phyloP scores from a whole-genome alignment of 176 grass and related monocot species.

The Miscanthus lutarioriparius region DNA sequence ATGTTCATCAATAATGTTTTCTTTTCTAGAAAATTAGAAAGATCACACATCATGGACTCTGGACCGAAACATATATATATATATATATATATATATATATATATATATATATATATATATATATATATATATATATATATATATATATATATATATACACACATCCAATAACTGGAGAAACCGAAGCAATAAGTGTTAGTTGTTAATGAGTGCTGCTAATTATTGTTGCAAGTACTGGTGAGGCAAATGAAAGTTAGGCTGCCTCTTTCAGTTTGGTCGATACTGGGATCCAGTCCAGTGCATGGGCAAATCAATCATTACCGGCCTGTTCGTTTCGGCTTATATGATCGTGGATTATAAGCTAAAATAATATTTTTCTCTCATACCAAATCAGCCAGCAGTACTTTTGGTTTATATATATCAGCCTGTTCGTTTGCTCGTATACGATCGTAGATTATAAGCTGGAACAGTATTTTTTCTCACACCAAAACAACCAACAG shows the following conservation, averaged over 20 bases:
- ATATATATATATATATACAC: background rate
- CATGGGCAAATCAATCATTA: slow-evolving; percentile 1
- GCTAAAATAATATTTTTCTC: no score
- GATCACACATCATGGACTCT: slow-evolving; percentile 1
- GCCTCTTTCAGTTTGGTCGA: slow-evolving; percentile 30
- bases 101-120: background rate
- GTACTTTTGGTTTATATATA: no score
- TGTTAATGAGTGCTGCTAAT: background rate
- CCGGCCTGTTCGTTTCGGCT: no score
- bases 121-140: background rate
- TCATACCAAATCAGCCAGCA: no score
- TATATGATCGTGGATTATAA: no score
- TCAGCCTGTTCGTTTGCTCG: no score
- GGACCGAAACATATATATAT: background rate
- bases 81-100: background rate
- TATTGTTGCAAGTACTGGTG: background rate
- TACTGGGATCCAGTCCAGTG: background rate
- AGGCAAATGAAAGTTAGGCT: slow-evolving; percentile 26
- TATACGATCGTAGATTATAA: no score
- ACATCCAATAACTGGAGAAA: background rate
- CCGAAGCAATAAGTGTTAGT: background rate
- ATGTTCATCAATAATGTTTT: slow-evolving; percentile 30
- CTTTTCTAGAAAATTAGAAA: slow-evolving; percentile 28
- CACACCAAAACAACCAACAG: no score
- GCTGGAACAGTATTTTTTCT: no score